These are phyloP conservation scores for Phaeophleospora eucalypticola DNA, from an alignment of 2,329 filamentous ascomycete genomes.

Conservation along the genomic window DNA sequence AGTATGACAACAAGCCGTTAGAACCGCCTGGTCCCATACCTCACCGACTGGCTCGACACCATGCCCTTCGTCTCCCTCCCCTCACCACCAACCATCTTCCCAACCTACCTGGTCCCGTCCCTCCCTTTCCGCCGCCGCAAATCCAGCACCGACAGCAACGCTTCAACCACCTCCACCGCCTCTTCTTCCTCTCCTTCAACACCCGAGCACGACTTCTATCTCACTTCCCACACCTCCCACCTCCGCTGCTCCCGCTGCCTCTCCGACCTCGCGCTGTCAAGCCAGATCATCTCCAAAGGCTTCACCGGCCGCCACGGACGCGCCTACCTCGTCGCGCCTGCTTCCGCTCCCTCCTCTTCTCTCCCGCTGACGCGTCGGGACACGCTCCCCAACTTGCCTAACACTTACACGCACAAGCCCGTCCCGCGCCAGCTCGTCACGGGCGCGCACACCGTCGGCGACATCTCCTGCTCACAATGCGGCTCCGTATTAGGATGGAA, in stretches of 20 bases:
- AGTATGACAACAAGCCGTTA: conserved; percentile 7
- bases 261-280: conserved; percentile 54
- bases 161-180: conserved; percentile 32
- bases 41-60: neutral
- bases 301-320: conserved; percentile 63
- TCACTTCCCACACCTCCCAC: conserved; percentile 48
- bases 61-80: conserved; percentile 29
- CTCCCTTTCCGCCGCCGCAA: conserved; percentile 46
- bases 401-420: conserved; percentile 54
- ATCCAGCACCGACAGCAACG: conserved; percentile 36
- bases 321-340: conserved; percentile 57
- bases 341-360: conserved; percentile 30
- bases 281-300: conserved; percentile 60
- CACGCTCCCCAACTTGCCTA: conserved; percentile 47
- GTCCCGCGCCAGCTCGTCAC: conserved; percentile 59
- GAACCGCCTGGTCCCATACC: neutral
- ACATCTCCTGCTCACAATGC: conserved; percentile 56
- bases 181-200: conserved; percentile 20
- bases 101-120: conserved; percentile 49
- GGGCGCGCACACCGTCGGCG: conserved; percentile 58
- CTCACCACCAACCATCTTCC: conserved; percentile 42
- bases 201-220: conserved; percentile 34
- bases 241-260: conserved; percentile 58
- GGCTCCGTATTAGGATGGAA: conserved; percentile 60
- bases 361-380: too few relatives aligned